A percentile compares a stretch with the other conserved stretches of the same genome.
phyloP scores from a whole-genome alignment of 78 protist genomes.

The Dictyostelium capitatum region DNA sequence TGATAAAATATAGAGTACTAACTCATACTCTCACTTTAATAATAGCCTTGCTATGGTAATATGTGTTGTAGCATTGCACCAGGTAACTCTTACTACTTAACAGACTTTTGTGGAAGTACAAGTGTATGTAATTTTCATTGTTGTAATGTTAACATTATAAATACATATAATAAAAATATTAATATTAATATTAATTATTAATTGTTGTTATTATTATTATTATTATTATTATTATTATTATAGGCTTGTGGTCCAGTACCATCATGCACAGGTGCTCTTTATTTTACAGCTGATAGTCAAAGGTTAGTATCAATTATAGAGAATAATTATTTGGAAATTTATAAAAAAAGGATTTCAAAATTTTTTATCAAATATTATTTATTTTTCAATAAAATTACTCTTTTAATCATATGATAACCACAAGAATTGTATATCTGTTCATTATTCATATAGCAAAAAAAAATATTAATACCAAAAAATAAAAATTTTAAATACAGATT shows the following conservation, averaged over 20 bases:
- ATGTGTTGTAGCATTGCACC: slow-evolving; percentile 63
- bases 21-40: not conserved
- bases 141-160: too few species aligned
- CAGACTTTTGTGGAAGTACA: slow-evolving; percentile 61
- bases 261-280: slow-evolving; percentile 13
- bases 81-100: slow-evolving; percentile 47
- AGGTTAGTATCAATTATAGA: not conserved
- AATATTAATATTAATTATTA: not conserved
- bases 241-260: slow-evolving; percentile 78
- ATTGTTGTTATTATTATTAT: not conserved
- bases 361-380: too few species aligned
- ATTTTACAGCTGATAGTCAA: slow-evolving; percentile 46
- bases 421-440: too few species aligned
- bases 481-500: not conserved
- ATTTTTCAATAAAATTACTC: too few species aligned
- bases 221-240: not conserved
- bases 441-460: too few species aligned
- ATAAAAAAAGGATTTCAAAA: too few species aligned
- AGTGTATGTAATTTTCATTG: not conserved
- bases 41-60: slow-evolving; percentile 74
- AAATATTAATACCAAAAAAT: not conserved
- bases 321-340: not conserved
- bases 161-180: not conserved
- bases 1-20: too few species aligned
- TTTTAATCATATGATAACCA: too few species aligned